Evolutionary conservation across 208 protist species (phyloP).

Genomic region (Trypanosoma avium): DNA sequence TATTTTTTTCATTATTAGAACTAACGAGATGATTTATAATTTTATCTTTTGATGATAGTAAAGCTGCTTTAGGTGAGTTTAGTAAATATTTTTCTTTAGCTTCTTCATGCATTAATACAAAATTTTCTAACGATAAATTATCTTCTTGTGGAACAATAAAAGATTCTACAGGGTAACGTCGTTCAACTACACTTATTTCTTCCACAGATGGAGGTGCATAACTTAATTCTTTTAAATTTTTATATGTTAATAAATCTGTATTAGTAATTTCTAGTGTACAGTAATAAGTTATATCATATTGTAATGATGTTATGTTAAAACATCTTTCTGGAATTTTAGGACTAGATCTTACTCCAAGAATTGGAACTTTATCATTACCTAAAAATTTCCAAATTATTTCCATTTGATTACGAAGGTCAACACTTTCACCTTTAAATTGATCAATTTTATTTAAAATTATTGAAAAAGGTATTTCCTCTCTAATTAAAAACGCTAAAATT

Average conservation of each 20-base stretch:
- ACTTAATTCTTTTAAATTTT: conserved; percentile 67
- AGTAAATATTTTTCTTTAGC: conserved; percentile 40
- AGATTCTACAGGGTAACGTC: conserved; percentile 73
- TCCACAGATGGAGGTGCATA: conserved; percentile 76
- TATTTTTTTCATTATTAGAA: background rate
- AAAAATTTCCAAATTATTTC: conserved; percentile 64
- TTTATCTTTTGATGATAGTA: conserved; percentile 47
- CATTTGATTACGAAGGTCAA: conserved; percentile 32
- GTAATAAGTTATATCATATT: conserved; percentile 82
- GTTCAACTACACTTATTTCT: conserved; percentile 57
- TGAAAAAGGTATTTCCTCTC: conserved; percentile 78
- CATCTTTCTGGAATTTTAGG: conserved; percentile 47
- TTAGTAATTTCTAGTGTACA: conserved; percentile 51
- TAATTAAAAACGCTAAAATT: conserved; percentile 61
- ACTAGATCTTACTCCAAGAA: conserved; percentile 69
- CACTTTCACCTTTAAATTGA: conserved; percentile 27
- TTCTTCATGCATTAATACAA: conserved; percentile 67
- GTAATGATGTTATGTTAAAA: conserved; percentile 64
- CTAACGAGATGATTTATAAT: conserved; percentile 26
- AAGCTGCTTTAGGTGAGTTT: conserved; percentile 19
- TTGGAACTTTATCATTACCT: conserved; percentile 62
- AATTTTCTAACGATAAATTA: conserved; percentile 57
- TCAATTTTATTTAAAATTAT: conserved; percentile 87
- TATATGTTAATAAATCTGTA: conserved; percentile 50
- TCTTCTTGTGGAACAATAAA: conserved; percentile 81